These are phyloP conservation scores for Pseudotsuga menziesii DNA, from an alignment of 75 land plant genomes.

Conservation along the genomic window DNA sequence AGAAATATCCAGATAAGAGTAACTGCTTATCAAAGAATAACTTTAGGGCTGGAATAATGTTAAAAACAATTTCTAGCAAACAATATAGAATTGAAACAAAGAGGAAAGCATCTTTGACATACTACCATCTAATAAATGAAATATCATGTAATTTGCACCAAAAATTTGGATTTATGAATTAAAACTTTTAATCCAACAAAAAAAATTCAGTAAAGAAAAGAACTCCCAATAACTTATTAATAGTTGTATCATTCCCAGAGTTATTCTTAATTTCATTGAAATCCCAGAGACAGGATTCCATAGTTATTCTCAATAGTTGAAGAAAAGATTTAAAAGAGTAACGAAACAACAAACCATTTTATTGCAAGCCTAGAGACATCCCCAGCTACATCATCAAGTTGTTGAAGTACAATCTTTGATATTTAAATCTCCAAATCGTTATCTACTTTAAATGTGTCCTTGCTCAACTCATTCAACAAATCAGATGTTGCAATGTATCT, in stretches of 20 bases:
- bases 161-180: background rate
- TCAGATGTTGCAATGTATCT: constrained; percentile 99
- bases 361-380: constrained; percentile 97
- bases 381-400: constrained; percentile 95
- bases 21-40: too few species aligned
- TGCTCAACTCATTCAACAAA: constrained; percentile 83
- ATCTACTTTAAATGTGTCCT: constrained; percentile 81
- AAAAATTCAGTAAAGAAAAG: background rate
- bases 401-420: constrained; percentile 71
- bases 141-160: background rate
- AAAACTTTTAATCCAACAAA: background rate
- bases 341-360: constrained; percentile 61
- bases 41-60: too few species aligned
- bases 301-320: too few species aligned
- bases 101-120: background rate
- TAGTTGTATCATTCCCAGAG: background rate
- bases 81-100: background rate
- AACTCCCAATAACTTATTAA: background rate
- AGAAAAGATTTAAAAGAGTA: background rate
- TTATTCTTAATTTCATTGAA: constrained; percentile 61
- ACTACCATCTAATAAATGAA: background rate
- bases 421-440: constrained; percentile 73
- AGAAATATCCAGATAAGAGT: too few species aligned
- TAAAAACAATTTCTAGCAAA: background rate
- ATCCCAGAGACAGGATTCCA: constrained; percentile 60